These are phyloP conservation scores for Dothistroma pini DNA, from an alignment of 2,329 filamentous ascomycete genomes.

Conservation along the genomic window DNA sequence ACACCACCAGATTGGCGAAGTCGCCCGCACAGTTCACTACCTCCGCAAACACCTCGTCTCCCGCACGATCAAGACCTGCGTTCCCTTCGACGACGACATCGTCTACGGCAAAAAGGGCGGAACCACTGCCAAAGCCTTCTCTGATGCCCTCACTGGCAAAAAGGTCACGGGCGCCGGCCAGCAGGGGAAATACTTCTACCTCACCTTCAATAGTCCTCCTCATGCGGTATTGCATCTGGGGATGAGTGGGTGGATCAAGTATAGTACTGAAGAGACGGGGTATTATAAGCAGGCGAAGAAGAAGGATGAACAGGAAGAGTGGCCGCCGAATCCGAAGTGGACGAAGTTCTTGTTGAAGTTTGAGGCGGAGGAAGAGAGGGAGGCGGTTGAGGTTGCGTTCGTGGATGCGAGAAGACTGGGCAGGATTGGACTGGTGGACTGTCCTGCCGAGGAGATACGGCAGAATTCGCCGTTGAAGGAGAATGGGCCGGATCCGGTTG, in stretches of 20 bases:
- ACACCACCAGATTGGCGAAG: constrained; percentile 48
- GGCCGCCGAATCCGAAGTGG: constrained; percentile 85
- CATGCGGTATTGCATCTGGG: constrained; percentile 62
- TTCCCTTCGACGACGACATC: constrained; percentile 73
- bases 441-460: constrained; percentile 70
- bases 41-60: constrained; percentile 79
- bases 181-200: constrained; percentile 97
- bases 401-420: constrained; percentile 77
- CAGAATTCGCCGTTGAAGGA: constrained; percentile 75
- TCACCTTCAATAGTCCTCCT: constrained; percentile 72
- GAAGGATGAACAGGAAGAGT: constrained; percentile 53
- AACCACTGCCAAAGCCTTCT: constrained; percentile 70
- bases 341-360: constrained; percentile 80
- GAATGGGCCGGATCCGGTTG: constrained; percentile 89
- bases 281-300: constrained; percentile 67
- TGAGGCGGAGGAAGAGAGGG: constrained; percentile 29
- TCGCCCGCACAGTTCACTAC: constrained; percentile 82
- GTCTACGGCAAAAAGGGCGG: constrained; percentile 83
- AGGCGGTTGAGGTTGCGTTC: constrained; percentile 68
- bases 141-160: constrained; percentile 69
- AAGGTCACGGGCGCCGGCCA: constrained; percentile 68
- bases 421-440: constrained; percentile 78
- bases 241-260: constrained; percentile 78
- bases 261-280: constrained; percentile 70
- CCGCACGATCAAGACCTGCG: constrained; percentile 68